Evolutionary conservation across 345 rosid genomes (phyloP), one percentile per base, ranked within the genome.

Genomic region (Boechera divaricarpa): DNA sequence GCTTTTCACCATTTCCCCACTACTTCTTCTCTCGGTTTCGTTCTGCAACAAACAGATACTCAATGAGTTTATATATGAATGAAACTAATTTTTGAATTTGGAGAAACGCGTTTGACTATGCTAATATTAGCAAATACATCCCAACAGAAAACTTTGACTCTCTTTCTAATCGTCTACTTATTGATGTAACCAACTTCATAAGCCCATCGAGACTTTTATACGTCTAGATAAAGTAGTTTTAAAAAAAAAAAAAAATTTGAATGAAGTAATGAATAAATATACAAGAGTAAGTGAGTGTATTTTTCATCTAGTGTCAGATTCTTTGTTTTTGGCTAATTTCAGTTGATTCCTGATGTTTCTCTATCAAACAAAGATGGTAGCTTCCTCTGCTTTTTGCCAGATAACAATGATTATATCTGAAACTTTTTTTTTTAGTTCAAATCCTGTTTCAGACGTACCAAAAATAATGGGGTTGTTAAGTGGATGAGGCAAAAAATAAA

Each of bases 71-170:
- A 64, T 79, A 67, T 78, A 72, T 66, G 29, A 51, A 61, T 60
- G 33, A 12, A 28, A 64, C 67, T 49, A 38, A 41, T 12, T 51
- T 21, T 62, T 52, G 29, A 39, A 28, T 16, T 31, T 59, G 63
- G 26, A 45, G 11, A 56, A 63, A 77, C 66, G 12, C 41, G 67
- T 67, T 53, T 33, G 33, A 42, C 12, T 72, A 32, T 67, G 69
- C 81, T 79, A 73, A 73, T 54, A 52, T 73, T 79, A 79, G 78
- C 28, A 67, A 72, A 58, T 32, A 12, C 38, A 29, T 8, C 42
- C 56, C 32, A 63, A 70, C 67, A 8, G 2, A 44, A 16, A 28
- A 10, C n/a, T 65, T 57, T 33, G 31, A 65, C 21, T 24, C n/a
- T 10, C 32, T 73, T 36, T 32, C 16, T 38, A 5, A 13, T 41